A percentile compares a stretch with the other conserved stretches of the same genome.
These are phyloP conservation scores for Debaryomyces nepalensis DNA, from an alignment of 1,139 yeast species.

Conservation along the genomic window DNA sequence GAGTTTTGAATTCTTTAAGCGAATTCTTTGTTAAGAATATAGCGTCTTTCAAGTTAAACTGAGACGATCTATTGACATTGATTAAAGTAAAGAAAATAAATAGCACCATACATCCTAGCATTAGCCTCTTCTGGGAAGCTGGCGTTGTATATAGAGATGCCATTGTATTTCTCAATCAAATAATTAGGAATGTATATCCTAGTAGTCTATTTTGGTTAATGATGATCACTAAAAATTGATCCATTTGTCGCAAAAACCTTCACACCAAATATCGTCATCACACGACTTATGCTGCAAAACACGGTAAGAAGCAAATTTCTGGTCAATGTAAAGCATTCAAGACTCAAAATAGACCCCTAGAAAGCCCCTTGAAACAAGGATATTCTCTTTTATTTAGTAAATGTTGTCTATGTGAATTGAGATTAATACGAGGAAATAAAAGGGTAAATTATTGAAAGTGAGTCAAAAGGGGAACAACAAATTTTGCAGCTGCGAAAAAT, in stretches of 20 bases:
- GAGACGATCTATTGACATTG: conserved; percentile 14
- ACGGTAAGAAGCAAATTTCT: too few relatives aligned
- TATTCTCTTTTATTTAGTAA: too few relatives aligned
- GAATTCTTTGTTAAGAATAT: conserved; percentile 33
- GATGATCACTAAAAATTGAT: conserved; percentile 6
- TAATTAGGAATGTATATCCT: too few relatives aligned
- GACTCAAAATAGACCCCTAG: too few relatives aligned
- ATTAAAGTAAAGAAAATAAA: conserved; percentile 15
- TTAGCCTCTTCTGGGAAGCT: conserved; percentile 20
- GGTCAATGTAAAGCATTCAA: too few relatives aligned
- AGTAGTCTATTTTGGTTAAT: too few relatives aligned
- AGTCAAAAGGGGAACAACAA: neutral
- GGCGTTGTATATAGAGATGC: conserved; percentile 15
- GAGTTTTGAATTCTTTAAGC: conserved; percentile 28
- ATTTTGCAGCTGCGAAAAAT: conserved; percentile 11
- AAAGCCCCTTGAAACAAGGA: too few relatives aligned
- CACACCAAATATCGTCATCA: neutral
- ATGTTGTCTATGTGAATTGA: too few relatives aligned
- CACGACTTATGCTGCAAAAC: conserved; percentile 6
- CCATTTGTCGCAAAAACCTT: conserved; percentile 5
- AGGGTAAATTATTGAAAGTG: too few relatives aligned
- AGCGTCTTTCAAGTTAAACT: conserved; percentile 32
- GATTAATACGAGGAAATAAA: too few relatives aligned
- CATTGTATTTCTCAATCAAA: conserved; percentile 11
- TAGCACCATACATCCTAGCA: conserved; percentile 18